These are phyloP conservation scores for Jaltomata sinuosa DNA, from an alignment of 257 asterid species.

Conservation along the genomic window DNA sequence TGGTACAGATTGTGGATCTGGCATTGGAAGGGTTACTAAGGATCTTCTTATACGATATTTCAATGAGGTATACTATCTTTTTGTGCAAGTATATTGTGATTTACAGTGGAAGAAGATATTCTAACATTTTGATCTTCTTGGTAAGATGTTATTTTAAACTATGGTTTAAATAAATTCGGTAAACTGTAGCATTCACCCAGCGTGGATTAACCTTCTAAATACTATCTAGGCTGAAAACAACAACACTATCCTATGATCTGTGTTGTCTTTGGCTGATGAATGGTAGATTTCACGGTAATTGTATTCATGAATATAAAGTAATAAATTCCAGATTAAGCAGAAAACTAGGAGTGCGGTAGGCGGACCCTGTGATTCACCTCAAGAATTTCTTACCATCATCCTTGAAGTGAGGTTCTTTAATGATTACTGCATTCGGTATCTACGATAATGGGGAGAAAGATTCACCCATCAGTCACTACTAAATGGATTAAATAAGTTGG, in stretches of 20 bases:
- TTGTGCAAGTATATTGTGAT: neutral
- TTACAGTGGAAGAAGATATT: neutral
- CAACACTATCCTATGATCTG: neutral
- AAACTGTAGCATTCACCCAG: neutral
- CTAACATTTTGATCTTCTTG: neutral
- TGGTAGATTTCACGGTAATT: neutral
- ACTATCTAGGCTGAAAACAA: neutral
- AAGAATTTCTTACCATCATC: neutral
- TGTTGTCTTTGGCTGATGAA: neutral
- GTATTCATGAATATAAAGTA: neutral
- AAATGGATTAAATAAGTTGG: neutral
- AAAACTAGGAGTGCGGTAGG: neutral
- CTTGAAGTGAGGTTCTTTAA: neutral
- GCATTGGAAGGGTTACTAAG: slow-evolving; percentile 83
- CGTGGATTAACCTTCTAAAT: neutral
- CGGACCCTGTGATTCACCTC: neutral
- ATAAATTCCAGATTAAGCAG: neutral
- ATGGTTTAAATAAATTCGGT: neutral
- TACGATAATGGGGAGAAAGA: neutral
- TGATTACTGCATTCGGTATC: neutral
- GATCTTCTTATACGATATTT: slow-evolving; percentile 82
- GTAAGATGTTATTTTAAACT: neutral
- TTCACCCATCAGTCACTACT: neutral
- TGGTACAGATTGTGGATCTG: slow-evolving; percentile 90
- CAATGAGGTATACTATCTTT: slow-evolving; percentile 46